Base-by-base conservation (phyloP, 768 basidiomycete species). In the Pholiota conissans region DNA sequence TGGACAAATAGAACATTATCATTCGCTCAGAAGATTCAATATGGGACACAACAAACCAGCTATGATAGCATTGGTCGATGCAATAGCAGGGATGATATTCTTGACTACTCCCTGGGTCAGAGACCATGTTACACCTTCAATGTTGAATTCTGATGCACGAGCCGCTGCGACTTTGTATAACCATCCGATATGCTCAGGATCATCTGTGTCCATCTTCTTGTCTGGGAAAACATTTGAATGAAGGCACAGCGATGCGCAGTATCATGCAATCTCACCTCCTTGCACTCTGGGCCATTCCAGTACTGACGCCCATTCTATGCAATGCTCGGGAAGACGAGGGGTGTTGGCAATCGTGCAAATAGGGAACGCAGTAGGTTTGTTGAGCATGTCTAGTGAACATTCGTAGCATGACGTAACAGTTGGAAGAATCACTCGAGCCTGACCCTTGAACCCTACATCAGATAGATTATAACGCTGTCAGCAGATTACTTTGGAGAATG, bases 271-370 rank as follows among this genome's bases (percentile, higher is more conserved):
- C 78, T 60, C 53, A 95, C 95, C 93, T 70, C 90, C 91, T 60
- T 91, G 87, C 1, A 93, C 86, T 48, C 86, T 84, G n/a, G 97
- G 96, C 97, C 97, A 99, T 72, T 99, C 95, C 20, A 99, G 79
- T 10, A 98, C 97, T 37, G 93, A 95, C 0, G 97, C 97, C 97
- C 97, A 99, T 74, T 98, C 97, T 65, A 99, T 98, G 69, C 97
- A 98, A 67, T 99, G 97, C 67, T 99, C 97, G 1, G 97, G 97
- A 22, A 98, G 80, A 56, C 97, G 91, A 26, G 97, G 97, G 0
- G 97, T 99, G 69, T 98, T 98, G 57, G 97, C 96, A 63, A 99
- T 98, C 5, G 97, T 99, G 69, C 97, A 99, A 55, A 99, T 98
- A 2, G 97, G 97, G 71, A 95, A 99, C 11, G 89, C 90, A 37